These are phyloP conservation scores for Aspergillus sergii DNA, from an alignment of 2,329 filamentous ascomycete genomes.

Conservation along the genomic window DNA sequence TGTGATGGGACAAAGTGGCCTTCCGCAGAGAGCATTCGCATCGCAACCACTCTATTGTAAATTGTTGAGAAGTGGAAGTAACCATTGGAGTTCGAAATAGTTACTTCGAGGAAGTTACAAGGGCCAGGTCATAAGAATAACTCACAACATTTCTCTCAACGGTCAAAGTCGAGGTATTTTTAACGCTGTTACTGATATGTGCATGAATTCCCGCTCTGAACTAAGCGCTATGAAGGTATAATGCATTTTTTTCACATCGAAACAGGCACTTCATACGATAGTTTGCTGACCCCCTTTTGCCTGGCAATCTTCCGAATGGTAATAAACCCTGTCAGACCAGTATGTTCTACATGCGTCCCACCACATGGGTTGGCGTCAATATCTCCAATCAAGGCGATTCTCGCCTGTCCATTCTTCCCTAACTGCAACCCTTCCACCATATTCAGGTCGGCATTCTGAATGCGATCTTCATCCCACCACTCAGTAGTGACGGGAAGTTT, in stretches of 20 bases:
- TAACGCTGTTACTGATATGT: background rate
- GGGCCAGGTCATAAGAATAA: too few relatives aligned
- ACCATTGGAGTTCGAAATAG: too few relatives aligned
- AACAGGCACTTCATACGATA: slow-evolving; percentile 29
- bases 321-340: slow-evolving; percentile 26
- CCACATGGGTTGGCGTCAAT: slow-evolving; percentile 35
- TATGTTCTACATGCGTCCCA: slow-evolving; percentile 32
- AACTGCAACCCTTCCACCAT: slow-evolving; percentile 21
- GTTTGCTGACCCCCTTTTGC: slow-evolving; percentile 31
- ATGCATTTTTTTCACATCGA: background rate
- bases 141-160: too few relatives aligned
- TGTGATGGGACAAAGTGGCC: too few relatives aligned
- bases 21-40: too few relatives aligned
- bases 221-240: background rate
- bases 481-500: slow-evolving; percentile 26
- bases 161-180: too few relatives aligned
- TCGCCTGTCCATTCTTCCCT: slow-evolving; percentile 22
- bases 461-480: slow-evolving; percentile 27
- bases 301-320: slow-evolving; percentile 32
- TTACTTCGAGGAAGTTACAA: too few relatives aligned
- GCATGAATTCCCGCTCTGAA: background rate
- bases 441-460: slow-evolving; percentile 7
- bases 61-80: too few relatives aligned
- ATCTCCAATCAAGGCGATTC: slow-evolving; percentile 32
- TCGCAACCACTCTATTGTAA: too few relatives aligned